Evolutionary conservation across 768 basidiomycete genomes (phyloP), one percentile per base, ranked within the genome.

Genomic region (Ramaria sp.): DNA sequence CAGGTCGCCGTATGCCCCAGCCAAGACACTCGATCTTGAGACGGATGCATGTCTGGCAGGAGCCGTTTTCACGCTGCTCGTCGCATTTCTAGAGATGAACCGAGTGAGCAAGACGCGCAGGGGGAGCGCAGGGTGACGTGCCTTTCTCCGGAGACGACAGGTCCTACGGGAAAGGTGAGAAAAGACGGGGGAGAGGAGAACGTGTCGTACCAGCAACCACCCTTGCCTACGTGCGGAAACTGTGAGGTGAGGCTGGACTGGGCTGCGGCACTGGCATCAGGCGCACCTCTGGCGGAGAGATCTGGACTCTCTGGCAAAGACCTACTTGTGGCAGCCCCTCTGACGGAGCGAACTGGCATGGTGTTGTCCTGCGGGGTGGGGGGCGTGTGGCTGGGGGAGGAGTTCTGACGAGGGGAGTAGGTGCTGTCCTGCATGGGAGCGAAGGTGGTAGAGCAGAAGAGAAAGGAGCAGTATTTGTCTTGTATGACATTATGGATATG

Each of bases 11-110:
- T 7, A 83, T 73, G 3, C 89, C 89, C 89, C 89, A 91, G 12
- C 89, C 89, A 4, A 91, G 74, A 69, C 89, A 91, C 52, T 85
- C 76, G 64, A 91, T 88, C 49, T 83, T 84, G 38, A 91, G 75
- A 51, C 89, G 85, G 59, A 80, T 77, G 68, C 89, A 91, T 1
- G 89, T 91, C 63, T 80, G 77, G 71, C 88, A 91, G 2, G 88
- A 85, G 69, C 87, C 81, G 59, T 81, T 83, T 65, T 64, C 83
- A 61, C 86, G 81, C 62, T 88, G 83, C 64, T 91, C 88, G 68
- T 91, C 88, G 69, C 88, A 91, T 86, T 91, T 91, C 88, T 91
- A 67, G 58, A 49, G 31, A 42, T 12, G 17, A 27, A 24, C 43
- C 22, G 11, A 15, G 13, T 12, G 27, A 9, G 41, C 27, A 20